Percentiles rank a stretch among this genome's conserved stretches.
Conservation (phyloP, 352 stramenopile species). For the Pythium insidiosum region DNA sequence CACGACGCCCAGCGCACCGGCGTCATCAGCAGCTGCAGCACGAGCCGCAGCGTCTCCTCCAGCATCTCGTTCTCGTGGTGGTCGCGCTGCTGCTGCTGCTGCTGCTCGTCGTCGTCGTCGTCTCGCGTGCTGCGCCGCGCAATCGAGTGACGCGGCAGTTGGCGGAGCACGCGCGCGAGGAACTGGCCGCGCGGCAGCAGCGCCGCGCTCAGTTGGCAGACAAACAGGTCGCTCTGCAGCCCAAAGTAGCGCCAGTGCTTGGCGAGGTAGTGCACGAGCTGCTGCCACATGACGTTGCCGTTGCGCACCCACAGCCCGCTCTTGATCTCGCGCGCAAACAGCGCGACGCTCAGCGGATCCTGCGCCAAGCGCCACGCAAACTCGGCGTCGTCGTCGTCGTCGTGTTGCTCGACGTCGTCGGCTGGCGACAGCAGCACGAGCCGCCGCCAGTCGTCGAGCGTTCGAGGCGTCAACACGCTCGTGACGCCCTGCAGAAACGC, state of each 20-base stretch:
- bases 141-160: too few relatives aligned
- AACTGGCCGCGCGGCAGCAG: too few relatives aligned
- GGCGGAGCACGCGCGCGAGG: too few relatives aligned
- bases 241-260: conserved; percentile 78
- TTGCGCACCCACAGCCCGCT: conserved; percentile 71
- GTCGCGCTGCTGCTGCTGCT: too few relatives aligned
- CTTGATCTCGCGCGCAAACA: conserved; percentile 69
- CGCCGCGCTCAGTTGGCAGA: conserved; percentile 47
- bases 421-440: too few relatives aligned
- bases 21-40: conserved; percentile 50
- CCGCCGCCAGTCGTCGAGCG: conserved; percentile 30
- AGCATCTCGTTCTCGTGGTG: conserved; percentile 42
- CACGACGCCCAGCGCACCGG: conserved; percentile 39
- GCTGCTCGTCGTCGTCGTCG: too few relatives aligned
- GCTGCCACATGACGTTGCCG: conserved; percentile 72
- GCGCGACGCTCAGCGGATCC: conserved; percentile 45
- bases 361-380: conserved; percentile 43
- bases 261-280: conserved; percentile 73
- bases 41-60: conserved; percentile 53
- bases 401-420: conserved; percentile 7
- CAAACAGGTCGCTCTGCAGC: conserved; percentile 63
- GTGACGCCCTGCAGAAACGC: conserved; percentile 42
- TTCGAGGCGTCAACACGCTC: conserved; percentile 28
- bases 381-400: conserved; percentile 17
- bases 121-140: too few relatives aligned